These are phyloP conservation scores for Fagus sylvatica DNA, from an alignment of 306 rosid species.

Conservation along the genomic window DNA sequence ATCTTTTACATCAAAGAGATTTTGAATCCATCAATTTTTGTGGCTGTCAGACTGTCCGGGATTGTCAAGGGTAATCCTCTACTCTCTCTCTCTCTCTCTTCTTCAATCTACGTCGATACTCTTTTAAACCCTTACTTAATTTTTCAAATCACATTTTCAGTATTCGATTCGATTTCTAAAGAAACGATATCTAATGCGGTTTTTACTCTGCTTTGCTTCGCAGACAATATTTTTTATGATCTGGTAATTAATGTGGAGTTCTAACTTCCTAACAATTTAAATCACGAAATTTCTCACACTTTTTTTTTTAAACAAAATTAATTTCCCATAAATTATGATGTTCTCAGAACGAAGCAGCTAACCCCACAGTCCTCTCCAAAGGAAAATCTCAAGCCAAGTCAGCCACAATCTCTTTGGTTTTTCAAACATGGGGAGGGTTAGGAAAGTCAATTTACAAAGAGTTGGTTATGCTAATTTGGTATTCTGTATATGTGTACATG, in stretches of 20 bases:
- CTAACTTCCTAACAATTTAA: no score
- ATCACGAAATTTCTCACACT: neutral
- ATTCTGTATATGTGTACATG: neutral
- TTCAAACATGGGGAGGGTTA: no score
- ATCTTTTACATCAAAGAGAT: no score
- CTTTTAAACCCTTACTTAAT: no score
- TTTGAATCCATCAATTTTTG: conserved; percentile 80
- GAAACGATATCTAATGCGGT: no score
- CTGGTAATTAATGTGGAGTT: conserved; percentile 73
- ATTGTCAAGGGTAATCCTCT: conserved; percentile 83
- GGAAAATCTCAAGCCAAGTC: no score
- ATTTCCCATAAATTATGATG: neutral
- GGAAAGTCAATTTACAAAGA: no score
- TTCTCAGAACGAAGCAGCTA: neutral
- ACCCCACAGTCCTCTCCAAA: no score
- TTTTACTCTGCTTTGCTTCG: neutral
- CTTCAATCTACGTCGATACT: conserved; percentile 34
- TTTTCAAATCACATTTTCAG: no score
- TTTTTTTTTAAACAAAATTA: neutral
- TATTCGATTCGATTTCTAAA: no score
- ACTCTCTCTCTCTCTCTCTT: neutral
- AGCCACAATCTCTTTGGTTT: no score
- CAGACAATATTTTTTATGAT: conserved; percentile 81
- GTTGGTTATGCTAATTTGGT: conserved; percentile 9
- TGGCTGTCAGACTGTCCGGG: conserved; percentile 92